Conservation (phyloP, 441 rosid species). For the Pelargonium fulgidum region DNA sequence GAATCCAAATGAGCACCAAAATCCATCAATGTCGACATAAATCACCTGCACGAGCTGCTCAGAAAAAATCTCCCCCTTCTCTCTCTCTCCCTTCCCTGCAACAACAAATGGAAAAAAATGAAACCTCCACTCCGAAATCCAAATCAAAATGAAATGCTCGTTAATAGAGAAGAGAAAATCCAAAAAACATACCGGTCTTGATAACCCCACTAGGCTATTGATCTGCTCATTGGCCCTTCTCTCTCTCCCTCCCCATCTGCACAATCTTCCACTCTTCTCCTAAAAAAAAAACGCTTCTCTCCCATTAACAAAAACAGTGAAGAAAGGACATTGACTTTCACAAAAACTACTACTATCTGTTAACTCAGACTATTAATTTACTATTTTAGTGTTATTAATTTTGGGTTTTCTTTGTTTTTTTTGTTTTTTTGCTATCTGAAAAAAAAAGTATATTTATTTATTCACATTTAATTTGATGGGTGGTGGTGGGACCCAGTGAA, state of each 20-base stretch:
- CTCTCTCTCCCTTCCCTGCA: constrained; percentile 24
- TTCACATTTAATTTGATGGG: constrained; percentile 5
- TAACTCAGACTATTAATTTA: background rate
- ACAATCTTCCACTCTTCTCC: constrained; percentile 20
- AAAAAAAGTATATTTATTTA: background rate
- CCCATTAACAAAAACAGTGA: constrained; percentile 30
- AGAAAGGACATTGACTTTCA: constrained; percentile 67
- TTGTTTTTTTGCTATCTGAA: too few species aligned
- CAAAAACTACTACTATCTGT: constrained; percentile 13
- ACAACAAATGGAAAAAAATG: constrained; percentile 9
- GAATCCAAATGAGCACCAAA: constrained; percentile 9
- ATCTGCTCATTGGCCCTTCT: constrained; percentile 16
- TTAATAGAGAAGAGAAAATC: constrained; percentile 27
- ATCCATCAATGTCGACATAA: constrained; percentile 12
- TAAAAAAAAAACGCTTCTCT: background rate
- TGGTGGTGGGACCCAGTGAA: constrained; percentile 22
- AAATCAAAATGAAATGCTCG: constrained; percentile 17
- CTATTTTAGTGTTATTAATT: constrained; percentile 7
- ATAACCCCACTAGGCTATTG: constrained; percentile 16
- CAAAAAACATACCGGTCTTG: constrained; percentile 23
- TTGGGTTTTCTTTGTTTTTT: background rate
- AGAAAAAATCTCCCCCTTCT: constrained; percentile 22
- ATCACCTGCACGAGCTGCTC: constrained; percentile 22
- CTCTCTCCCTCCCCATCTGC: constrained; percentile 27
- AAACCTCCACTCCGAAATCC: constrained; percentile 25